Conservation (phyloP, 2,329 filamentous ascomycete genomes). For the Drechslera avenae region DNA sequence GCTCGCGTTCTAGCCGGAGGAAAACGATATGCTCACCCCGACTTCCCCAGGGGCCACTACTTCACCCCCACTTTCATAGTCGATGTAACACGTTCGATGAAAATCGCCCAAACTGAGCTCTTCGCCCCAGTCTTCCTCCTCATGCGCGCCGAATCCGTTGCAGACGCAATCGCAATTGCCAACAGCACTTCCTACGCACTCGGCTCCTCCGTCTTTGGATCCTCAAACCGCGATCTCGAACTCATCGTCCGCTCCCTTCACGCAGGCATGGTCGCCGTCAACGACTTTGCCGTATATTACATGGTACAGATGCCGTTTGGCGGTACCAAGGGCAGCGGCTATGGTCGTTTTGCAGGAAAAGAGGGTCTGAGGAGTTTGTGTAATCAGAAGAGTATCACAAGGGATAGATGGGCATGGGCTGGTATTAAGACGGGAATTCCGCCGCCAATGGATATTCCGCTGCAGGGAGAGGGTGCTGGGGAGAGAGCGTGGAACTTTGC, state of each 20-base stretch:
- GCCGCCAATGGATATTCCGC: slow-evolving; percentile 78
- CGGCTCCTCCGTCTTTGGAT: slow-evolving; percentile 84
- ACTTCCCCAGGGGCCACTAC: slow-evolving; percentile 81
- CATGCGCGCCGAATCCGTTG: slow-evolving; percentile 71
- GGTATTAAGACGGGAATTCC: slow-evolving; percentile 76
- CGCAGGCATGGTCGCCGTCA: slow-evolving; percentile 90
- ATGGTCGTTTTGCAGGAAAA: slow-evolving; percentile 89
- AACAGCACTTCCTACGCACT: slow-evolving; percentile 87
- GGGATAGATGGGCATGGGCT: slow-evolving; percentile 70
- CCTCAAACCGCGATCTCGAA: slow-evolving; percentile 62
- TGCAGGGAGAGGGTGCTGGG: slow-evolving; percentile 52
- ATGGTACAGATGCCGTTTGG: slow-evolving; percentile 95
- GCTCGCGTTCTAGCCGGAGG: slow-evolving; percentile 84
- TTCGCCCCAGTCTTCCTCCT: slow-evolving; percentile 91
- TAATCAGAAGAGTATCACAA: slow-evolving; percentile 85
- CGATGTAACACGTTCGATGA: slow-evolving; percentile 86
- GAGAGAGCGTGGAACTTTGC: slow-evolving; percentile 50
- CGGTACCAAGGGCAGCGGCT: slow-evolving; percentile 83
- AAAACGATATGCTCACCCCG: slow-evolving; percentile 70
- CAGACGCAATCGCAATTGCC: slow-evolving; percentile 74
- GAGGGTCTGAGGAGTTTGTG: slow-evolving; percentile 85
- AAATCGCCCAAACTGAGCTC: slow-evolving; percentile 85
- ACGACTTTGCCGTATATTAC: slow-evolving; percentile 94
- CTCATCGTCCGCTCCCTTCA: slow-evolving; percentile 71
- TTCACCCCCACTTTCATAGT: slow-evolving; percentile 88